Evolutionary conservation across 768 basidiomycete genomes (phyloP), one percentile per base, ranked within the genome.

Genomic region (Rubroboletus pulcherrimus): DNA sequence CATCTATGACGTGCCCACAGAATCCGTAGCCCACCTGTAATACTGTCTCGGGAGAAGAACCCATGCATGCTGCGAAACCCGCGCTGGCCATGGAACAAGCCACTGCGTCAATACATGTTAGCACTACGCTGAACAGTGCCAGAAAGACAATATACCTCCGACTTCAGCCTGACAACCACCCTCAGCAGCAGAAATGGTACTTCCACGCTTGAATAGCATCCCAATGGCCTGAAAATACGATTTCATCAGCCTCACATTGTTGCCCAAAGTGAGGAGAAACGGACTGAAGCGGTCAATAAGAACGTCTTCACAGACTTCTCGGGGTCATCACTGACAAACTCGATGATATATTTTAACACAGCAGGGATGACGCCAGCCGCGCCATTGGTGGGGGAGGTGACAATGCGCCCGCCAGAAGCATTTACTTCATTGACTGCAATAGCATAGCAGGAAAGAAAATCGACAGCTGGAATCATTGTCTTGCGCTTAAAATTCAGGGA

Each of bases 151-250:
- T 75, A 31, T 66, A 88, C 89, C 89, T 69, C 95, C 95, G 5
- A 98, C 95, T 75, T 96, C 93, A 19, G 93, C 93, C 74, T 93
- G 91, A 70, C 93, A 96, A 11, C 86, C 93, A 19, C 95, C 95
- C 73, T 98, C 96, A 0, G 96, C 94, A 14, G 95, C 95, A 45
- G 89, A 91, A 49, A 98, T 97, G 2, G 95, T 96, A 58, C 92
- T 93, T n/a, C 94, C 93, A 56, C 95, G 84, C 70, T 98, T 98
- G 77, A 93, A 96, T 33, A 97, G 75, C 94, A 97, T 97, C 15
- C 95, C 93, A 51, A 96, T 74, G 9, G 94, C 89, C 89, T 91
- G 51, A 47, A 21, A 21, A 60, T 49, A 39, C 26, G 17, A 46
- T 49, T 41, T 59, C 56, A 51, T 59, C 24, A 64, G 48, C 51